A percentile compares a stretch with the other conserved stretches of the same genome.
phyloP scores from a whole-genome alignment of 2,329 filamentous ascomycete species.

The Botrytis elliptica region DNA sequence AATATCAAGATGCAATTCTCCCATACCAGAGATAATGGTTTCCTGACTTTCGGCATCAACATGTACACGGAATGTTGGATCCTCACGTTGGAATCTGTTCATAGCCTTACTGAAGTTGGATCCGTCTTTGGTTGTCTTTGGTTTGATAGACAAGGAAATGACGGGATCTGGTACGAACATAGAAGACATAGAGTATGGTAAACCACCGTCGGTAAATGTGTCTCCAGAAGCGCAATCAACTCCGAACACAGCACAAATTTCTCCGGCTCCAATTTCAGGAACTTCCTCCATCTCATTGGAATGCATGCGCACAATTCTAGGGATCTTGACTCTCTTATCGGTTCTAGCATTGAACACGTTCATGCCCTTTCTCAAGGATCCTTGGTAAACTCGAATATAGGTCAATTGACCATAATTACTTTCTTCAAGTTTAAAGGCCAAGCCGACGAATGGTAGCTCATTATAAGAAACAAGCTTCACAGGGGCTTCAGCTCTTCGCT shows the following conservation, averaged over 20 bases:
- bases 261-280: constrained; percentile 84
- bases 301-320: constrained; percentile 98
- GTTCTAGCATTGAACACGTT: constrained; percentile 92
- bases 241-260: constrained; percentile 98
- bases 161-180: constrained; percentile 99
- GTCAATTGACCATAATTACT: constrained; percentile 98
- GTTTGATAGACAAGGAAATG: constrained; percentile 96
- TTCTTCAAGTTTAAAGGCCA: constrained; percentile 98
- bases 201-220: constrained; percentile 90
- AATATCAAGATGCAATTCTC: constrained; percentile 93
- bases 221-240: constrained; percentile 97
- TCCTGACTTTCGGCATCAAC: constrained; percentile 91
- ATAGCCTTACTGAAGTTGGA: constrained; percentile 98
- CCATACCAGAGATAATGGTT: constrained; percentile 98
- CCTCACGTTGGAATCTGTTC: constrained; percentile 97
- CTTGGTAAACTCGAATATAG: constrained; percentile 98
- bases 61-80: constrained; percentile 93
- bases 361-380: constrained; percentile 80
- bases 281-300: constrained; percentile 99
- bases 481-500: constrained; percentile 70
- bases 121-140: constrained; percentile 87
- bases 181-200: constrained; percentile 94
- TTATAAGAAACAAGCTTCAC: constrained; percentile 93
- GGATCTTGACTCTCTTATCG: constrained; percentile 94
- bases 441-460: constrained; percentile 86